Evolutionary conservation across 805 yeast genomes (phyloP).

Genomic region (Blastobotrys peoriensis): DNA sequence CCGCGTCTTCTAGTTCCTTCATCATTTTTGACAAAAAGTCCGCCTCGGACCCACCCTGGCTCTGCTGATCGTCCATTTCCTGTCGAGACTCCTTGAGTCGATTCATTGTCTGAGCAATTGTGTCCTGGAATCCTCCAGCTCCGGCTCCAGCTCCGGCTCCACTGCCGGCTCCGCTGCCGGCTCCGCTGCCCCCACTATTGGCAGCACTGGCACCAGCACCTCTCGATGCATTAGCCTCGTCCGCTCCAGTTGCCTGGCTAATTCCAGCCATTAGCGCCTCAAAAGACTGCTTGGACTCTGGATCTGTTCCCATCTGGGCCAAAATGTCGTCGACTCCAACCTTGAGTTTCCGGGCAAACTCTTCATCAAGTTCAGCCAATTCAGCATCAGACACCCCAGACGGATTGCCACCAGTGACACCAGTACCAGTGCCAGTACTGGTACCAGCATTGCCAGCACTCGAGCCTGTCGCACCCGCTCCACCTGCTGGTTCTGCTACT

Average conservation of each 20-base stretch:
- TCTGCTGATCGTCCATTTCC: constrained; percentile 54
- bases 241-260: constrained; percentile 16
- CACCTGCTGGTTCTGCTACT: constrained; percentile 15
- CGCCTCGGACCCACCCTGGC: constrained; percentile 33
- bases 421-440: neutral
- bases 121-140: constrained; percentile 47
- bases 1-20: constrained; percentile 44
- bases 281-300: constrained; percentile 46
- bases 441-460: neutral
- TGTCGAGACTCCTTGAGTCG: constrained; percentile 74
- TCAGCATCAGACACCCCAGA: constrained; percentile 14
- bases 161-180: constrained; percentile 18
- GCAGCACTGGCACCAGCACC: constrained; percentile 6
- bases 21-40: constrained; percentile 59
- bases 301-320: constrained; percentile 45
- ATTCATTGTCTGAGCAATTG: constrained; percentile 73
- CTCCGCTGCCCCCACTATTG: constrained; percentile 3
- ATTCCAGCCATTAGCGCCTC: constrained; percentile 38
- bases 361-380: constrained; percentile 33
- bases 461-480: neutral
- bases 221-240: constrained; percentile 9
- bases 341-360: constrained; percentile 34
- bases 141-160: constrained; percentile 13
- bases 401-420: neutral
- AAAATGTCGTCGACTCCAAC: constrained; percentile 39